Evolutionary conservation across 768 basidiomycete genomes (phyloP).

Genomic region (Dentipellis sp.): DNA sequence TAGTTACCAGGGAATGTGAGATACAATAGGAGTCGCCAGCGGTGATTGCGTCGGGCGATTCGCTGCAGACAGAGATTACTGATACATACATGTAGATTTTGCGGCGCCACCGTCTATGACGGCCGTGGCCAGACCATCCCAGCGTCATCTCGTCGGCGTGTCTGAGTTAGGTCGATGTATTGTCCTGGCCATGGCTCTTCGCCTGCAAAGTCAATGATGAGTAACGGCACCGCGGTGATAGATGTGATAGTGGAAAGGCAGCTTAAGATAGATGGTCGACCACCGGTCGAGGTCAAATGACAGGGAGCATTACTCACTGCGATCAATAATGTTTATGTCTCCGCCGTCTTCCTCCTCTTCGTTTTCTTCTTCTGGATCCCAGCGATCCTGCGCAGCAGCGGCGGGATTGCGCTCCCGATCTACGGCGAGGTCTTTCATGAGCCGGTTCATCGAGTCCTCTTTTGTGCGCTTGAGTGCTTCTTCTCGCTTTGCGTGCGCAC

Average conservation of each 20-base stretch:
- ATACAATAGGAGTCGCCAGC: constrained; percentile 2
- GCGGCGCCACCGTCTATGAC: constrained; percentile 24
- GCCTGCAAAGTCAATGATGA: constrained; percentile 28
- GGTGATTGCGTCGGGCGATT: neutral
- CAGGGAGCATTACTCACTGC: constrained; percentile 38
- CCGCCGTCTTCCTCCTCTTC: constrained; percentile 36
- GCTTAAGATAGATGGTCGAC: neutral
- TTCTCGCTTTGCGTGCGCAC: constrained; percentile 55
- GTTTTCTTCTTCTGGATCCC: constrained; percentile 50
- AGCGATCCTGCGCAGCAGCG: constrained; percentile 45
- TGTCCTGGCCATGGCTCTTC: constrained; percentile 65
- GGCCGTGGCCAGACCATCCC: constrained; percentile 69
- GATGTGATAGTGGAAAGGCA: constrained; percentile 1
- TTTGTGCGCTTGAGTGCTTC: constrained; percentile 57
- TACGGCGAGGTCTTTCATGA: constrained; percentile 74
- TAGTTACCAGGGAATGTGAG: neutral
- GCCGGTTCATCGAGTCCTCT: constrained; percentile 63
- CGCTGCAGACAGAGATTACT: neutral
- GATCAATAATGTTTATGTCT: constrained; percentile 57
- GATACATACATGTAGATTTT: neutral
- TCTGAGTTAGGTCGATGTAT: constrained; percentile 65
- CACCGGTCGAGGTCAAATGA: neutral
- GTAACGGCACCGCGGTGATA: constrained; percentile 10
- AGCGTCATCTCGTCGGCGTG: constrained; percentile 44
- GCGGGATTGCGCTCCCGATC: constrained; percentile 60